These are phyloP conservation scores for Pichia inconspicua DNA, from an alignment of 1,139 yeast genomes.

Conservation along the genomic window DNA sequence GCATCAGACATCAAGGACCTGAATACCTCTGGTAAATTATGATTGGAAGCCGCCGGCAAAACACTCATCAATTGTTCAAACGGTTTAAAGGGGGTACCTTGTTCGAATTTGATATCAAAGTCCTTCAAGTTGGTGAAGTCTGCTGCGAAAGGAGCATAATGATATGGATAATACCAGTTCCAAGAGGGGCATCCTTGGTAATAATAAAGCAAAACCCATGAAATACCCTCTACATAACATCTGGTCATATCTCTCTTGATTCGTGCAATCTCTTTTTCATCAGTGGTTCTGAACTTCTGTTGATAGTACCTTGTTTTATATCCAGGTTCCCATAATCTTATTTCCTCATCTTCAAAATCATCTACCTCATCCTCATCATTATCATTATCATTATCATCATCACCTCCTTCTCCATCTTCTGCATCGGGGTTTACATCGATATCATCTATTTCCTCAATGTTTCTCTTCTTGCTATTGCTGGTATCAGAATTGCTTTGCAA, in stretches of 20 bases:
- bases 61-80: conserved; percentile 97
- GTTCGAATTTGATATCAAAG: conserved; percentile 52
- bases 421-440: conserved; percentile 20
- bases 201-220: conserved; percentile 90
- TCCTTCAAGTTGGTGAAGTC: conserved; percentile 61
- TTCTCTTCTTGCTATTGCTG: neutral
- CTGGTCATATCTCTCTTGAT: conserved; percentile 56
- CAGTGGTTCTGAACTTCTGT: conserved; percentile 57
- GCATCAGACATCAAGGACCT: conserved; percentile 76
- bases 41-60: conserved; percentile 94
- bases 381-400: conserved; percentile 27
- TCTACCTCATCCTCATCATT: conserved; percentile 43
- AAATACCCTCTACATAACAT: conserved; percentile 84
- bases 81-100: conserved; percentile 82
- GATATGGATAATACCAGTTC: conserved; percentile 97
- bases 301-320: conserved; percentile 75
- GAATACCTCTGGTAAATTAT: conserved; percentile 77
- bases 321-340: conserved; percentile 81
- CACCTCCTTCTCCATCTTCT: conserved; percentile 21
- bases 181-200: conserved; percentile 98
- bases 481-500: conserved; percentile 16
- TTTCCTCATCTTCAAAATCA: conserved; percentile 33
- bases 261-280: conserved; percentile 47
- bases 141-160: conserved; percentile 94
- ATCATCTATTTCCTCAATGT: conserved; percentile 18